These are phyloP conservation scores for Biancaea sappan DNA, from an alignment of 306 rosid genomes.

Conservation along the genomic window DNA sequence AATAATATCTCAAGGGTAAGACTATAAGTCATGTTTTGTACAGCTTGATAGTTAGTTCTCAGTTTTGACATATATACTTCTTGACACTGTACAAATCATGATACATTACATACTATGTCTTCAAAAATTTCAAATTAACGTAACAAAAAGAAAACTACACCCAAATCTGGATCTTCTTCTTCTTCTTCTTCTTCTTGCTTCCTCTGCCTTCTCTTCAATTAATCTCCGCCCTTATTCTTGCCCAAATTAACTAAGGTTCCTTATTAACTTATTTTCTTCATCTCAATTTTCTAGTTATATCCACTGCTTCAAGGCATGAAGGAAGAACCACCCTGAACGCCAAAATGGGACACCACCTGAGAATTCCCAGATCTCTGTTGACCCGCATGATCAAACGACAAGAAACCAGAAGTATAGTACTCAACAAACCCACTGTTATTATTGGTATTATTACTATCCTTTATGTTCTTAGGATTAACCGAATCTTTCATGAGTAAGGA, in stretches of 20 bases:
- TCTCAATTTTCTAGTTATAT: background rate
- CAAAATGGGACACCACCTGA: slow-evolving; percentile 49
- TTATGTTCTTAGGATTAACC: slow-evolving; percentile 37
- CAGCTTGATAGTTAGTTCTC: slow-evolving; percentile 42
- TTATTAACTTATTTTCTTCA: slow-evolving; percentile 41
- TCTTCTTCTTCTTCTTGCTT: background rate
- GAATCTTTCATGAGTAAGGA: slow-evolving; percentile 53
- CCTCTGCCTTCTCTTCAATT: slow-evolving; percentile 13
- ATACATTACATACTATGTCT: slow-evolving; percentile 24
- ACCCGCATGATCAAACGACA: slow-evolving; percentile 60
- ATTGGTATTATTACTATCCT: no score
- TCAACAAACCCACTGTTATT: slow-evolving; percentile 40
- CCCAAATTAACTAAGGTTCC: slow-evolving; percentile 33
- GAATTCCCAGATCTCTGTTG: slow-evolving; percentile 52
- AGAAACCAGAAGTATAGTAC: slow-evolving; percentile 51
- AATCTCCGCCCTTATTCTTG: slow-evolving; percentile 41
- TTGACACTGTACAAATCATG: slow-evolving; percentile 48
- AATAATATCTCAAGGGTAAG: slow-evolving; percentile 29
- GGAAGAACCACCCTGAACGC: slow-evolving; percentile 56
- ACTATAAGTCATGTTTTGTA: slow-evolving; percentile 52
- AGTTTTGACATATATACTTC: slow-evolving; percentile 22
- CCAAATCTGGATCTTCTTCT: slow-evolving; percentile 10
- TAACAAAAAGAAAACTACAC: slow-evolving; percentile 21
- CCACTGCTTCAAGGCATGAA: slow-evolving; percentile 45
- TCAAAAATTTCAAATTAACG: slow-evolving; percentile 29